Conservation (phyloP, 257 asterid species). For the Solanum pimpinellifolium region DNA sequence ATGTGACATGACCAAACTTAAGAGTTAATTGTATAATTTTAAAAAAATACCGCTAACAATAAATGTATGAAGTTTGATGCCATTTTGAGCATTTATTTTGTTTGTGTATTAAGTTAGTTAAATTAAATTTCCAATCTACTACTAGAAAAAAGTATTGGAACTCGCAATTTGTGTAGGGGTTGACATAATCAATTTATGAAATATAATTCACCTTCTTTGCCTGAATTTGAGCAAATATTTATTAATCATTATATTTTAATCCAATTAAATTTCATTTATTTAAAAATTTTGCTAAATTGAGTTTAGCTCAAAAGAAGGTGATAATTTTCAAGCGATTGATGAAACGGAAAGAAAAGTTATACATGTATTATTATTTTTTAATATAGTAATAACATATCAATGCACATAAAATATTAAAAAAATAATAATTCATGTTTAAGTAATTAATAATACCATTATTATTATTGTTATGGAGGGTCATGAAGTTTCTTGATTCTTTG, state of each 20-base stretch:
- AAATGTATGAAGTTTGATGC: neutral
- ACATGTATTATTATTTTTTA: neutral
- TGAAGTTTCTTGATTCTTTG: neutral
- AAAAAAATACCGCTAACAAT: neutral
- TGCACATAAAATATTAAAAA: neutral
- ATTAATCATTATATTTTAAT: neutral
- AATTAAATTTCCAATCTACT: neutral
- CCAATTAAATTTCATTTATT: neutral
- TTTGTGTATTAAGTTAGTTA: neutral
- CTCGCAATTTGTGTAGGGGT: neutral
- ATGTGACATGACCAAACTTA: neutral
- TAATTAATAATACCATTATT: neutral
- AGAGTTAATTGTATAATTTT: neutral
- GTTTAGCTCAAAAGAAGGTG: too few relatives aligned
- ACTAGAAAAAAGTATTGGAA: neutral
- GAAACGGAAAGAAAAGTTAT: neutral
- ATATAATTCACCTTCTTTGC: neutral
- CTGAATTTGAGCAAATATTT: neutral
- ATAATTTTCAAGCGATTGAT: neutral
- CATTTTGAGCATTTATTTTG: neutral
- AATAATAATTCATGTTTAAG: neutral
- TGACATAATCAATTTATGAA: neutral
- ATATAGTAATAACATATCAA: neutral
- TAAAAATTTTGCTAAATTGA: neutral
- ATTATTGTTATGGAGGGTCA: neutral